phyloP scores from a whole-genome alignment of 2,329 filamentous ascomycete genomes.

The Hysterium pulicare region DNA sequence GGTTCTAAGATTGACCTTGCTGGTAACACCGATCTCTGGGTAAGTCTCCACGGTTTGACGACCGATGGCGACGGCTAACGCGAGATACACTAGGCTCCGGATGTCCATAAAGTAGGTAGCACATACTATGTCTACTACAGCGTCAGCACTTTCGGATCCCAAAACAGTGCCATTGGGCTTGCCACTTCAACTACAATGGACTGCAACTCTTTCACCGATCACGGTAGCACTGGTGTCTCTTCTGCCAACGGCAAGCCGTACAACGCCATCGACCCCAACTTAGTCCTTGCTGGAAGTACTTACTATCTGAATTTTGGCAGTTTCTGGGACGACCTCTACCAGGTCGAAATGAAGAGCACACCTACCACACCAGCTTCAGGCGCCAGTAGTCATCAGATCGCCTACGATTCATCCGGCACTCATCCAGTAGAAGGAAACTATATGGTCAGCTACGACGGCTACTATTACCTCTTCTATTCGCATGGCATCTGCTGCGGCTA shows the following conservation, averaged over 20 bases:
- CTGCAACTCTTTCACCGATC: slow-evolving; percentile 58
- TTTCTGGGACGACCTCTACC: slow-evolving; percentile 66
- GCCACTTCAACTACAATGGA: slow-evolving; percentile 51
- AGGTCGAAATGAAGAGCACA: slow-evolving; percentile 48
- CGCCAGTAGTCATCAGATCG: slow-evolving; percentile 46
- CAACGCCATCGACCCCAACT: slow-evolving; percentile 53
- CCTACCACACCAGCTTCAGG: slow-evolving; percentile 29
- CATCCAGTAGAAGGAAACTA: slow-evolving; percentile 58
- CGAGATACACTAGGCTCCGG: slow-evolving; percentile 53
- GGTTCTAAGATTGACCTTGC: slow-evolving; percentile 45
- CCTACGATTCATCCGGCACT: slow-evolving; percentile 50
- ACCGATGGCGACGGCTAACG: not conserved
- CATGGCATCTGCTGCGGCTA: slow-evolving; percentile 62
- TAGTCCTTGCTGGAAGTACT: slow-evolving; percentile 42
- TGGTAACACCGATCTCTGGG: slow-evolving; percentile 51
- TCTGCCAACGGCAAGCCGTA: slow-evolving; percentile 39
- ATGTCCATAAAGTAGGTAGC: slow-evolving; percentile 55
- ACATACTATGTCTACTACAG: slow-evolving; percentile 66
- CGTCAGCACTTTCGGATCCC: slow-evolving; percentile 60
- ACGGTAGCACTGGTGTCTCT: slow-evolving; percentile 52
- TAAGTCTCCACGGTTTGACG: slow-evolving; percentile 18
- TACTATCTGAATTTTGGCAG: slow-evolving; percentile 62
- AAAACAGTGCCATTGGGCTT: slow-evolving; percentile 60
- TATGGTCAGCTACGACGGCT: slow-evolving; percentile 53
- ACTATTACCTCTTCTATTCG: slow-evolving; percentile 65